Percentiles rank a stretch among this genome's conserved stretches.
phyloP scores from a whole-genome alignment of 108 stramenopile species.

The Cyclostephanos tholiformis region DNA sequence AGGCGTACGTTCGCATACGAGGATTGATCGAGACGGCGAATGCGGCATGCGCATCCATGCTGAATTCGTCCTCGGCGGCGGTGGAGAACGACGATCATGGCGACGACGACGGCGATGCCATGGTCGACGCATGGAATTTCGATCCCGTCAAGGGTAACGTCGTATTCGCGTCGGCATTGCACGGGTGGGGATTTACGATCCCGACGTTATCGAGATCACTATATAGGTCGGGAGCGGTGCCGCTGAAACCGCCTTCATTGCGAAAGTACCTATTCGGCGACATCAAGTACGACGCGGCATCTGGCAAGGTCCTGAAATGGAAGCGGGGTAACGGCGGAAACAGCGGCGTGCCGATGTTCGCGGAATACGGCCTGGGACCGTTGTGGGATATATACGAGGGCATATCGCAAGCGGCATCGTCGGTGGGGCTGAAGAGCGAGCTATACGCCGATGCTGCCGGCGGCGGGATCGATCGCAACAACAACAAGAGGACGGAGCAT shows the following conservation, averaged over 20 bases:
- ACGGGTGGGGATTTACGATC: constrained; percentile 95
- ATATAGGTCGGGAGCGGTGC: constrained; percentile 64
- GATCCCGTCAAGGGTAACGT: constrained; percentile 94
- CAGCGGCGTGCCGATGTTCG: constrained; percentile 74
- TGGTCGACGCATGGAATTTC: constrained; percentile 87
- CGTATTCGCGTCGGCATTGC: constrained; percentile 91
- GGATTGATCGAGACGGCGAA: constrained; percentile 93
- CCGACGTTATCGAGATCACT: constrained; percentile 75
- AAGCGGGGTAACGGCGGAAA: constrained; percentile 37
- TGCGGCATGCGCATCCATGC: constrained; percentile 83
- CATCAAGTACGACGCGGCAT: constrained; percentile 59
- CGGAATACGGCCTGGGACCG: constrained; percentile 69
- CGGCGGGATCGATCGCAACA: background rate
- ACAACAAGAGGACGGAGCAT: constrained; percentile 24
- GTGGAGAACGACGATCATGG: background rate
- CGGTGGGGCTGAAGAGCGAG: constrained; percentile 53
- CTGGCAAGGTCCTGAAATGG: constrained; percentile 79
- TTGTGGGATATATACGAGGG: constrained; percentile 85
- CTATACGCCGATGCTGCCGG: constrained; percentile 54
- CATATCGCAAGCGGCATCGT: constrained; percentile 58
- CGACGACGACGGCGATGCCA: constrained; percentile 34
- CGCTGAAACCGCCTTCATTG: constrained; percentile 76
- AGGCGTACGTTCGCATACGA: constrained; percentile 91
- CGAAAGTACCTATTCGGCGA: constrained; percentile 82
- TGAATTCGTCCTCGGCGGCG: constrained; percentile 34